A percentile compares a stretch with the other conserved stretches of the same genome.
phyloP scores from a whole-genome alignment of 1,284 basidiomycete genomes.

The Blastosporella zonata region DNA sequence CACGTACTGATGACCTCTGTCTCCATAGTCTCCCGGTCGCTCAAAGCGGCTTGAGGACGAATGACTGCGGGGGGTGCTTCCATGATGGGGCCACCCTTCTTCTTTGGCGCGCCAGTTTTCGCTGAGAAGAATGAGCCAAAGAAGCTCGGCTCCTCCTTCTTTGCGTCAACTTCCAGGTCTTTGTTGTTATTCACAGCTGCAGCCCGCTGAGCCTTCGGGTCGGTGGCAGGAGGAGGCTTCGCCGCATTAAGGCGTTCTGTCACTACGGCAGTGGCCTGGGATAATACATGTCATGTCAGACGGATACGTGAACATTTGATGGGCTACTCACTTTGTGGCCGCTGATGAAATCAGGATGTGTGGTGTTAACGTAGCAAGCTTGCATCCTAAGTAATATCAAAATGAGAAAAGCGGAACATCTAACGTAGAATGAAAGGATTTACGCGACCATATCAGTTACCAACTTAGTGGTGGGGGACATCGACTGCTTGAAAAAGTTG shows the following conservation, averaged over 20 bases:
- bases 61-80: conserved; percentile 90
- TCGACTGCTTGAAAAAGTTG: conserved; percentile 92
- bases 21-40: conserved; percentile 95
- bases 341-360: conserved; percentile 96
- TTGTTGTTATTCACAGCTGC: conserved; percentile 79
- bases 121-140: conserved; percentile 92
- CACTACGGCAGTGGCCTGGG: conserved; percentile 87
- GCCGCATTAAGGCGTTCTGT: conserved; percentile 79
- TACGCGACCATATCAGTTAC: conserved; percentile 89
- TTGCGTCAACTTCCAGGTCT: conserved; percentile 88
- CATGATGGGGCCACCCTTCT: conserved; percentile 75
- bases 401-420: not conserved
- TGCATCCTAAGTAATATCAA: conserved; percentile 68
- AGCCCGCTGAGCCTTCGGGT: conserved; percentile 52
- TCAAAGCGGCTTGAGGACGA: conserved; percentile 90
- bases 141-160: conserved; percentile 90
- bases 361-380: conserved; percentile 98
- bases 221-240: conserved; percentile 62
- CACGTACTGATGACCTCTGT: conserved; percentile 97
- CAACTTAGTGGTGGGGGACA: conserved; percentile 93
- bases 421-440: conserved; percentile 26
- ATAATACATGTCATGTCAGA: not conserved
- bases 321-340: conserved; percentile 72
- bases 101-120: conserved; percentile 57
- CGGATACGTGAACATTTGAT: not conserved